Evolutionary conservation across 495 filamentous ascomycete genomes (phyloP), one percentile per base, ranked within the genome.

Genomic region (Penicillium cataractarum): DNA sequence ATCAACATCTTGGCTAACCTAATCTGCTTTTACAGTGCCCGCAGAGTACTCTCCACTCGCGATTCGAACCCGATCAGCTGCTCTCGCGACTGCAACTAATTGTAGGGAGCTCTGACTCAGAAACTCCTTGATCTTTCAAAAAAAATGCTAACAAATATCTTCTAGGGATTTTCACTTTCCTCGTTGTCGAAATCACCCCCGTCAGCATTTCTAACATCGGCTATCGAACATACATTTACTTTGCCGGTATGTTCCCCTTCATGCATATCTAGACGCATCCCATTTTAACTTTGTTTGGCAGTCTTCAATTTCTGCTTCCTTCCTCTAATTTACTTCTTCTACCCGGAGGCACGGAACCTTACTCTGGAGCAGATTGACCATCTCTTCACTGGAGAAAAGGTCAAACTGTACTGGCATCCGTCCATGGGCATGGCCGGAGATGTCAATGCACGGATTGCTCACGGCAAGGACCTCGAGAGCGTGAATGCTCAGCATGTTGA

Each of bases 281-380:
- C 15, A 54, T 26, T 35, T 67, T 63, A 48, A 67, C n/a, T n/a
- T 80, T 87, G 85, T 21, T 19, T 44, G 8, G 1, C 82, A 54
- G 76, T 82, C 13, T 78, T 90, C 60, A 92, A 93, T 72, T 86
- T 84, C 49, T 83, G 76, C 69, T 91, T 91, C 79, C 63, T 92
- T 17, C 89, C 90, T 0, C 70, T 90, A 59, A 88, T 92, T 69
- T 92, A 86, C 77, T 86, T 90, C 75, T 87, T 87, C 77, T 91
- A 89, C 65, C 88, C 89, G 1, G 88, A 90, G 71, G 88, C 87
- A 0, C 82, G 82, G 13, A 74, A 80, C 19, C 85, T 89, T 56
- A 87, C 86, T 2, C 81, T 92, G 26, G 90, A 92, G 63, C 88
- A 91, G 69, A 89, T 91, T 56, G 90, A 92, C 68, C 81, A 86